These are phyloP conservation scores for Ceratopteris richardii DNA, from an alignment of 75 land plant genomes.

Conservation along the genomic window DNA sequence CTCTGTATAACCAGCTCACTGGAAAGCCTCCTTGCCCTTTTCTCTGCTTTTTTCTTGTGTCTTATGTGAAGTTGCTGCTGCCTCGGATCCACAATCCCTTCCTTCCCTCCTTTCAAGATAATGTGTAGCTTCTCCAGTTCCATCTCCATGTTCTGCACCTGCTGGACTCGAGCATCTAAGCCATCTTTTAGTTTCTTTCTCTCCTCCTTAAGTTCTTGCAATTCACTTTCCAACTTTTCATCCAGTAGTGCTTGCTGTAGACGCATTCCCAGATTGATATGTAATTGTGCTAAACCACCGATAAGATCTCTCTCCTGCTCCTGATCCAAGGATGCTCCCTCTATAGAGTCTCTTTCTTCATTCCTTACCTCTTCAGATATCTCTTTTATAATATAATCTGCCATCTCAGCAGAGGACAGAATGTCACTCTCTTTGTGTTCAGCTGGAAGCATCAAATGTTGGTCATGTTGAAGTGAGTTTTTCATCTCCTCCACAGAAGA, in stretches of 20 bases:
- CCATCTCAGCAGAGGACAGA: too few relatives aligned
- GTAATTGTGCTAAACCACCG: background rate
- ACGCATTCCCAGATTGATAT: background rate
- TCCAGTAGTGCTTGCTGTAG: conserved; percentile 1
- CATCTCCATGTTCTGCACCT: background rate
- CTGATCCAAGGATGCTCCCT: background rate
- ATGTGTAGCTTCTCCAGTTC: background rate
- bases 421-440: too few relatives aligned
- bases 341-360: background rate
- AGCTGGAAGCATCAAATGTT: too few relatives aligned
- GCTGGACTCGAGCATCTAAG: background rate
- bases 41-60: background rate
- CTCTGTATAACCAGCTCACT: background rate
- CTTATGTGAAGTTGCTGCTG: background rate
- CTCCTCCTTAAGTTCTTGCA: background rate
- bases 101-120: background rate
- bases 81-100: background rate
- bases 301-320: background rate
- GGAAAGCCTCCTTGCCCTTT: background rate
- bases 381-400: too few relatives aligned
- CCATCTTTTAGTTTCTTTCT: background rate
- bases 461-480: too few relatives aligned
- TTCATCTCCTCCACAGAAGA: too few relatives aligned
- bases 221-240: background rate
- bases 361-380: background rate